Evolutionary conservation across 192 early-diverging fungal genomes (phyloP), one percentile per base, ranked within the genome.

Genomic region (Coemansia sp.): DNA sequence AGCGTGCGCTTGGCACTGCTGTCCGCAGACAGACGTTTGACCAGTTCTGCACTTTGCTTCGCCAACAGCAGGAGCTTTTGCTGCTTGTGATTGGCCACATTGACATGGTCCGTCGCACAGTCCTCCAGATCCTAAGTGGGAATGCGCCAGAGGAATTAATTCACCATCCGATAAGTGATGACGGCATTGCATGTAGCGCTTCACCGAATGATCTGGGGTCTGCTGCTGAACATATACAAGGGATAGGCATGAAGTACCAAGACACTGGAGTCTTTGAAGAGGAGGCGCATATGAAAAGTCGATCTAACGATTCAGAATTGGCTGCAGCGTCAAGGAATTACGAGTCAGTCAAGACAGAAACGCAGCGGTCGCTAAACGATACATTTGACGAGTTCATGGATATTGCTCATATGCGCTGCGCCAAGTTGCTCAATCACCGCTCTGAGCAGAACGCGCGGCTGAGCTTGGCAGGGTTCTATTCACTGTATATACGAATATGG

Each of bases 361-460:
- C 90, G 23, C 67, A 87, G 53, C 71, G 81, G 0, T 92, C 94
- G 58, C 87, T 90, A 14, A 82, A 82, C 54, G 88, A 91, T 53
- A 85, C 92, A 22, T 74, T 94, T 16, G 88, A 89, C 64, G 84
- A 88, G n/a, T 88, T 88, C 7, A 88, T 90, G 30, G 94, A 99
- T 64, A 70, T 93, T 2, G 88, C 93, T 0, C 93, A 97, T 64
- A 85, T 90, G 4, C 86, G 92, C 47, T 93, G 91, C 62, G 91
- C 93, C 26, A 94, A 94, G 62, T 79, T 97, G 55, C 82, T 99
- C 44, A 86, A 86, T 19, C 89, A 93, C 55, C 87, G 95, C 16
- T 85, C 88, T 5, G 95, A 99, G 31, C 94, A 96, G 64, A 97
- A 90, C 65, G 86, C 93, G 21, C 85, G 94, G 55, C 78, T 99